Evolutionary conservation across 441 rosid genomes (phyloP).

Genomic region (Melastoma candidum): DNA sequence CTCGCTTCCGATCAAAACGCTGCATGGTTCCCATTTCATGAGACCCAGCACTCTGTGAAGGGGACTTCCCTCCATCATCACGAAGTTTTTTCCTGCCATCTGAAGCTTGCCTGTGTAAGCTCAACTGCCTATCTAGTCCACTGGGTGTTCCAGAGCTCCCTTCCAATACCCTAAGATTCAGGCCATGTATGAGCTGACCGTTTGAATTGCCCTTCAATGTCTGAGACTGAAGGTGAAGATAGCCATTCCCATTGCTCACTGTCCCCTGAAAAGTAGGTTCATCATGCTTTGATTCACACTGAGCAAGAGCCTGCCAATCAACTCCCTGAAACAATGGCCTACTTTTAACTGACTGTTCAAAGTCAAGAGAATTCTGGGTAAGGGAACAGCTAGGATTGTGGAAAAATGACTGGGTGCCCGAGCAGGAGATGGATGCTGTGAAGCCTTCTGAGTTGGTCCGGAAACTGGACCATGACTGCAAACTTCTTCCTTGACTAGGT

Average conservation of each 20-base stretch:
- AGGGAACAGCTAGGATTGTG: slow-evolving; percentile 97
- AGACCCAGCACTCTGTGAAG: slow-evolving; percentile 57
- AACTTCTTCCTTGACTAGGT: slow-evolving; percentile 73
- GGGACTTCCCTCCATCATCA: slow-evolving; percentile 44
- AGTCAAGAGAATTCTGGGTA: slow-evolving; percentile 76
- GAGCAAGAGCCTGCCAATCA: slow-evolving; percentile 70
- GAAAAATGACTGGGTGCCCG: slow-evolving; percentile 88
- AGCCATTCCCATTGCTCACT: slow-evolving; percentile 61
- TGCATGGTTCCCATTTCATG: slow-evolving; percentile 47
- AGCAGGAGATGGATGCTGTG: slow-evolving; percentile 85
- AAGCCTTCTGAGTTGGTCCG: slow-evolving; percentile 76
- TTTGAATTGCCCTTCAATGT: slow-evolving; percentile 35
- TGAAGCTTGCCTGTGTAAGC: slow-evolving; percentile 40
- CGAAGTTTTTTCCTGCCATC: slow-evolving; percentile 13
- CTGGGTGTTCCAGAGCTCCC: slow-evolving; percentile 48
- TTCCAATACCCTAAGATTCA: slow-evolving; percentile 28
- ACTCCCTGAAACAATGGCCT: slow-evolving; percentile 84
- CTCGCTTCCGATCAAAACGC: slow-evolving; percentile 54
- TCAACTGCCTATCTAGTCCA: slow-evolving; percentile 64
- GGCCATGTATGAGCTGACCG: slow-evolving; percentile 38
- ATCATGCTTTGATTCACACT: slow-evolving; percentile 58
- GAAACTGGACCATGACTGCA: slow-evolving; percentile 68
- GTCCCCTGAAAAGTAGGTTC: slow-evolving; percentile 53
- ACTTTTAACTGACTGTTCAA: slow-evolving; percentile 93
- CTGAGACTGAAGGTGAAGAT: slow-evolving; percentile 38